Percentiles rank a stretch among this genome's conserved stretches.
Conservation (phyloP, 768 basidiomycete species). For the Phlebiopsis gigantea region DNA sequence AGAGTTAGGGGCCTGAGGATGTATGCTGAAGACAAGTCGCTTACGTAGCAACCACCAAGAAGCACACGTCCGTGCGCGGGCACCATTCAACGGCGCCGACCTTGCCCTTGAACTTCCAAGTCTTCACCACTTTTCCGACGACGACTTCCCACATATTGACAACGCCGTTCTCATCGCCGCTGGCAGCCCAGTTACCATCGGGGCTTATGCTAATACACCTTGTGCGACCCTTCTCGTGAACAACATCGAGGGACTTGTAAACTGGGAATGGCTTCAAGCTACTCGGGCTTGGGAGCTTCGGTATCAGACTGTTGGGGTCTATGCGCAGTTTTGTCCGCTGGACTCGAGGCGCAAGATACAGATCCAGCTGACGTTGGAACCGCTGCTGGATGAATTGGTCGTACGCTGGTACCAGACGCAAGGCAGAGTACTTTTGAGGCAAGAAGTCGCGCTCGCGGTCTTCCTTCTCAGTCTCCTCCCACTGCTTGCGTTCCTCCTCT, state of each 20-base stretch:
- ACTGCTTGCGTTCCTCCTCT: conserved; percentile 72
- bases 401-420: conserved; percentile 91
- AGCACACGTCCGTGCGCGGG: conserved; percentile 75
- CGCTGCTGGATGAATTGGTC: conserved; percentile 89
- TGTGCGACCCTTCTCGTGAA: conserved; percentile 62
- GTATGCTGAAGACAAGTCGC: conserved; percentile 28
- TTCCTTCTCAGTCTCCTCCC: conserved; percentile 80
- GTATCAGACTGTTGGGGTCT: conserved; percentile 86
- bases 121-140: conserved; percentile 82
- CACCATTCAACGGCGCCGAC: conserved; percentile 92
- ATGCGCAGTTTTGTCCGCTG: conserved; percentile 85
- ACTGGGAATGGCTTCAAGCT: conserved; percentile 94
- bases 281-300: conserved; percentile 88
- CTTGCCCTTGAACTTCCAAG: conserved; percentile 77
- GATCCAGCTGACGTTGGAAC: conserved; percentile 89
- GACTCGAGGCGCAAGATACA: conserved; percentile 93
- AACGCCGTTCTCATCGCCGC: conserved; percentile 84
- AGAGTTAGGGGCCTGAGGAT: neutral
- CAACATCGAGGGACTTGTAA: conserved; percentile 67
- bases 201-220: conserved; percentile 79
- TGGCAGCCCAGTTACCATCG: conserved; percentile 86
- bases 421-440: conserved; percentile 76
- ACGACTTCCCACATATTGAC: conserved; percentile 90
- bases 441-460: conserved; percentile 88
- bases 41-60: conserved; percentile 76